Base-by-base conservation (phyloP, 2,329 filamentous ascomycete species). In the Diplocarpon mali region DNA sequence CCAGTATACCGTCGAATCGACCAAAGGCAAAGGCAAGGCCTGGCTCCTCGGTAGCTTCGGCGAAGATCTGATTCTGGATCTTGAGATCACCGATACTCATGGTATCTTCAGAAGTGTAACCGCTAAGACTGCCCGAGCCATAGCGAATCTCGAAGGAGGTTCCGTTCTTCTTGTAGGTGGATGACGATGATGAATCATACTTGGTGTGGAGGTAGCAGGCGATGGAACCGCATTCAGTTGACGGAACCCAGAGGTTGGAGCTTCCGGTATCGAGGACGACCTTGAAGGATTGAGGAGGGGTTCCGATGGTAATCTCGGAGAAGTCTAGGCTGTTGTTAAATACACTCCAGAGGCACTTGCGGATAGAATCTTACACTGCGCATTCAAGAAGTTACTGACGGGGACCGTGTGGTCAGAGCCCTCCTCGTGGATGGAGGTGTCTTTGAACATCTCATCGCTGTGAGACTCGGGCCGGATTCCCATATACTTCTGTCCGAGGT, bases 221-320 rank as follows among this genome's bases (percentile, higher is more conserved):
- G 62, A 98, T 98, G 63, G 89, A 95, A 63, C 77, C 81, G 67
- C 93, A 98, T 62, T 87, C 75, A 46, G 78, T 73, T 17, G 89
- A 95, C 32, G 93, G 93, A 49, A 98, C 89, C 93, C 93, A 98
- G 53, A 98, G 78, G 74, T 98, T 98, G 65, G 92, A 96, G 75
- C 88, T 95, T 60, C 92, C 92, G 24, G 92, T 98, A 67, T 98
- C 92, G 53, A 98, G 83, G 53, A 98, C 84, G 56, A 98, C 93
- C 78, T 98, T 98, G 80, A 98, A 98, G 57, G 70, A 75, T 72
- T 98, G 92, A 29, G 92, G 82, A 54, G 92, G 92, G 39, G 82
- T 90, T 54, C 92, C 92, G 65, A 98, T 78, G 57, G 79, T 76
- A 65, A 98, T 95, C 67, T 95, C 88, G 57, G 90, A 93, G 78